A percentile compares a stretch with the other conserved stretches of the same genome.
phyloP scores from a whole-genome alignment of 306 rosid genomes.

The Spatholobus suberectus region DNA sequence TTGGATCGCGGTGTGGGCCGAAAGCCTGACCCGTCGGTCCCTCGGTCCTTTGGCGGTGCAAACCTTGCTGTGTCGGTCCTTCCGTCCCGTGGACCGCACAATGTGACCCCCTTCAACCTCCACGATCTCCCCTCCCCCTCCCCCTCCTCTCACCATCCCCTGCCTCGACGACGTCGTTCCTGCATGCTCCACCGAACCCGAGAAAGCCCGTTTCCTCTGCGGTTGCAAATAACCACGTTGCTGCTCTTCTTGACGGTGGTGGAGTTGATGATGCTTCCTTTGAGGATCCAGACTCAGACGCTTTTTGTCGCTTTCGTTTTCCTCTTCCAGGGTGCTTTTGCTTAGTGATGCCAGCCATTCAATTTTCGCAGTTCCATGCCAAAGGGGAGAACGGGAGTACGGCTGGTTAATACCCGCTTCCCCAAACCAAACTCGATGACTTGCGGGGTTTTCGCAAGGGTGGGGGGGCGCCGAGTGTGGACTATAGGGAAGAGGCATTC shows the following conservation, averaged over 20 bases:
- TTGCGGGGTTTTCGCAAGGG: background rate
- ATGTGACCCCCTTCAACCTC: conserved; percentile 90
- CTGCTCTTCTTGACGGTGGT: conserved; percentile 5
- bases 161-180: conserved; percentile 49
- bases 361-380: conserved; percentile 57
- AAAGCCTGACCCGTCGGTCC: conserved; percentile 88
- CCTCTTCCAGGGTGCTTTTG: no score
- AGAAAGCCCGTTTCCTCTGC: conserved; percentile 45
- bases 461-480: no score
- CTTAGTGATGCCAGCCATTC: conserved; percentile 58
- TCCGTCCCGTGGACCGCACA: conserved; percentile 80
- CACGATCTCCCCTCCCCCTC: conserved; percentile 82
- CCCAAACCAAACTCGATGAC: background rate
- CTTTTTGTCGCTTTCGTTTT: no score
- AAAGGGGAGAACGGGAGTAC: background rate
- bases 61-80: conserved; percentile 94
- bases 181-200: conserved; percentile 59
- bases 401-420: conserved; percentile 36
- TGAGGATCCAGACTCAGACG: conserved; percentile 81
- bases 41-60: conserved; percentile 92
- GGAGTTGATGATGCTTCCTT: conserved; percentile 43
- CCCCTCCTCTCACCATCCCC: conserved; percentile 44
- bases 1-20: conserved; percentile 90
- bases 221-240: background rate
- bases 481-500: no score